phyloP scores from a whole-genome alignment of 805 yeast genomes.

The Yarrowia sp. region DNA sequence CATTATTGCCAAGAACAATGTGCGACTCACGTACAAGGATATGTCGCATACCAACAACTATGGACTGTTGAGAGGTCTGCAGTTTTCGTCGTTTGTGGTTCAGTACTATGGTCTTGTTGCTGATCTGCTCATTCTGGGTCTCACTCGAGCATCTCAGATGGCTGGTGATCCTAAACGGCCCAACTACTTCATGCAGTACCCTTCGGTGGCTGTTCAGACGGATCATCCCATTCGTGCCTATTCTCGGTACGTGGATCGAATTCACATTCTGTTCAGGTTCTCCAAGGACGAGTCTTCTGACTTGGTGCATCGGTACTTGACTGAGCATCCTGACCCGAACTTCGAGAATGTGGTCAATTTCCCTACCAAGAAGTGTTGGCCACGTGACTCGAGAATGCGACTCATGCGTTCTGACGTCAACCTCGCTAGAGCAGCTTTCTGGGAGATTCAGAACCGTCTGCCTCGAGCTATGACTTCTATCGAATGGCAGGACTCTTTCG shows the following conservation, averaged over 20 bases:
- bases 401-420: conserved; percentile 88
- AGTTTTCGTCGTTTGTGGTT: conserved; percentile 82
- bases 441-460: conserved; percentile 81
- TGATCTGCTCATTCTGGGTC: conserved; percentile 79
- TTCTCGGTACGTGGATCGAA: conserved; percentile 76
- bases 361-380: conserved; percentile 92
- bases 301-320: conserved; percentile 67
- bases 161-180: conserved; percentile 73
- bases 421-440: conserved; percentile 84
- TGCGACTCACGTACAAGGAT: conserved; percentile 79
- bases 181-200: conserved; percentile 74
- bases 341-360: conserved; percentile 83
- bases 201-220: conserved; percentile 55
- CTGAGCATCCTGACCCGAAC: conserved; percentile 90
- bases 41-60: conserved; percentile 90
- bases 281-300: conserved; percentile 70
- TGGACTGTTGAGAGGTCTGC: conserved; percentile 86
- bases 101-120: conserved; percentile 87
- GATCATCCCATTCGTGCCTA: conserved; percentile 77
- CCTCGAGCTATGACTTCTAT: conserved; percentile 72
- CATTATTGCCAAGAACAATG: conserved; percentile 83
- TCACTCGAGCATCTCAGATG: conserved; percentile 79
- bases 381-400: conserved; percentile 86
- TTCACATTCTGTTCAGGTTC: conserved; percentile 77
- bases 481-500: conserved; percentile 76